Conservation (phyloP, 306 rosid genomes). For the Prunus mira region DNA sequence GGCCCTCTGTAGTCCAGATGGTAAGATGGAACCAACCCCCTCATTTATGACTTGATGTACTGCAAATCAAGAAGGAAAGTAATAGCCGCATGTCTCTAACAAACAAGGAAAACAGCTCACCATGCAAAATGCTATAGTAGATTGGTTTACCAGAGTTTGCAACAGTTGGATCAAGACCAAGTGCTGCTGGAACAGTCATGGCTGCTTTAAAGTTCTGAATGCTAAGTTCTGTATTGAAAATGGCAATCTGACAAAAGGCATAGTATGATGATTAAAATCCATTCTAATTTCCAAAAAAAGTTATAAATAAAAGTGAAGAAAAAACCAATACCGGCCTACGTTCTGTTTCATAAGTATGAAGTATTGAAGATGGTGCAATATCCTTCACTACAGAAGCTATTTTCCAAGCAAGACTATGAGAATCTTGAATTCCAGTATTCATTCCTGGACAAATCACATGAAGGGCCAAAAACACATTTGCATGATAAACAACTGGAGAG, state of each 20-base stretch:
- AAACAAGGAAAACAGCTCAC: slow-evolving; percentile 13
- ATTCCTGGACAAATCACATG: slow-evolving; percentile 61
- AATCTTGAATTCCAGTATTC: slow-evolving; percentile 99
- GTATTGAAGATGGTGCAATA: slow-evolving; percentile 67
- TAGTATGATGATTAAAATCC: slow-evolving; percentile 14
- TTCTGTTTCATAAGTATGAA: slow-evolving; percentile 75
- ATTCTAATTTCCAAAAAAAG: slow-evolving; percentile 16
- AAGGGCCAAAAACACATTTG: background rate
- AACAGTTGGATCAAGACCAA: slow-evolving; percentile 84
- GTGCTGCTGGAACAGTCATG: slow-evolving; percentile 90
- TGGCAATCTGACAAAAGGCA: slow-evolving; percentile 55
- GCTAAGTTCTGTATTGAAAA: slow-evolving; percentile 77
- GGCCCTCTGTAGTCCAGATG: slow-evolving; percentile 63
- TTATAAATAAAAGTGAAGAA: slow-evolving; percentile 13
- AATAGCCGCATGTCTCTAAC: slow-evolving; percentile 3
- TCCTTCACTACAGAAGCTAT: slow-evolving; percentile 74
- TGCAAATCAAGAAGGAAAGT: slow-evolving; percentile 37
- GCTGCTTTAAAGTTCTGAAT: slow-evolving; percentile 85
- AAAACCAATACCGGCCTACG: slow-evolving; percentile 73
- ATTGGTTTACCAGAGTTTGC: slow-evolving; percentile 72
- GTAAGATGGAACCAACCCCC: slow-evolving; percentile 69
- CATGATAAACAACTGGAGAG: slow-evolving; percentile 9
- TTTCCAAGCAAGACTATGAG: slow-evolving; percentile 98
- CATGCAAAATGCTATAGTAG: slow-evolving; percentile 15
- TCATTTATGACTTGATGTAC: slow-evolving; percentile 57